Conservation (phyloP, 805 yeast genomes). For the Candida adriatica region DNA sequence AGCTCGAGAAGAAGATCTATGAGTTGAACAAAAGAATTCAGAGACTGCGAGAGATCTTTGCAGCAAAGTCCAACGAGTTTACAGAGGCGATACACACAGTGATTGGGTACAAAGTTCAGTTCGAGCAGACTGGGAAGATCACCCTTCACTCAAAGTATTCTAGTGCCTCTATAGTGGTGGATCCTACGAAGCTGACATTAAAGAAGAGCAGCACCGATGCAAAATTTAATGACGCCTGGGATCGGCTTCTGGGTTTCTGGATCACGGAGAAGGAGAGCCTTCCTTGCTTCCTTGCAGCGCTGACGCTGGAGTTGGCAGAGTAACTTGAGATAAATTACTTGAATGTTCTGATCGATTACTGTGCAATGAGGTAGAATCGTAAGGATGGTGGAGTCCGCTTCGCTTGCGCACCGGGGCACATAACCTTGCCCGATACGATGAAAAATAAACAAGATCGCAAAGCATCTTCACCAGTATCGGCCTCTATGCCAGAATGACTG, state of each 20-base stretch:
- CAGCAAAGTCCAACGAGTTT: conserved; percentile 64
- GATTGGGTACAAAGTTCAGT: conserved; percentile 70
- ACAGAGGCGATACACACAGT: conserved; percentile 58
- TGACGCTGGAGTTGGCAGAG: conserved; percentile 56
- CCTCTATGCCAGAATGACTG: too few species aligned
- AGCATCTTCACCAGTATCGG: too few species aligned
- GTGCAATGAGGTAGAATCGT: background rate
- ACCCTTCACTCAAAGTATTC: conserved; percentile 44
- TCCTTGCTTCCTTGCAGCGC: conserved; percentile 71
- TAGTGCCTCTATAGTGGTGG: conserved; percentile 47
- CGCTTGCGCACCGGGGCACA: conserved; percentile 1
- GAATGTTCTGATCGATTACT: background rate
- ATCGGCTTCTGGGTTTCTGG: conserved; percentile 51
- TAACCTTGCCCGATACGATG: conserved; percentile 4
- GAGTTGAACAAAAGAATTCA: conserved; percentile 43
- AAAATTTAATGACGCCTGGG: conserved; percentile 34
- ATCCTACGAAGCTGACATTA: conserved; percentile 45
- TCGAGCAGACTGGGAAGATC: conserved; percentile 48
- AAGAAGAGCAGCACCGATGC: conserved; percentile 29
- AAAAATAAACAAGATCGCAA: conserved; percentile 8
- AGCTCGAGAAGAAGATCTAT: conserved; percentile 39
- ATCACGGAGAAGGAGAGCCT: conserved; percentile 60
- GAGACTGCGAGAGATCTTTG: conserved; percentile 50
- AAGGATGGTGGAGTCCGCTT: background rate
- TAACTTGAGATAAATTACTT: too few species aligned